phyloP scores from a whole-genome alignment of 169 alveolate species.

The Cytauxzoon felis region DNA sequence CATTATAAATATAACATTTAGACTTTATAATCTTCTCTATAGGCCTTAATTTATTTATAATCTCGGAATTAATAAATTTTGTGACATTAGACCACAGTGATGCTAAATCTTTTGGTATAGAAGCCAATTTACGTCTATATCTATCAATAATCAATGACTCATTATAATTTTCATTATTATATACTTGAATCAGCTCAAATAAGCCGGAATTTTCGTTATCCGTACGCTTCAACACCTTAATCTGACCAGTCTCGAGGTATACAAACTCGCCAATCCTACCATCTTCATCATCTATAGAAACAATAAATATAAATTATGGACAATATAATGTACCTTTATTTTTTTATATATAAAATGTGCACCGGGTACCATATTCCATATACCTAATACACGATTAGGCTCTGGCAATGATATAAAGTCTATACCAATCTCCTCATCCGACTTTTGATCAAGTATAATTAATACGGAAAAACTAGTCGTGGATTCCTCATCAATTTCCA shows the following conservation, averaged over 20 bases:
- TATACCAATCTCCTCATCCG: constrained; percentile 45
- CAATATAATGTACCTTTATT: constrained; percentile 4
- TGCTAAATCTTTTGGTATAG: constrained; percentile 17
- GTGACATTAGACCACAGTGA: constrained; percentile 41
- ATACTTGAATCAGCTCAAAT: constrained; percentile 13
- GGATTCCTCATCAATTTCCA: not conserved
- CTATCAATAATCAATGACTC: constrained; percentile 28
- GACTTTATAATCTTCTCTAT: not conserved
- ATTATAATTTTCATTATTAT: constrained; percentile 25
- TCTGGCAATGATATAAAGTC: constrained; percentile 54
- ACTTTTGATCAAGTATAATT: constrained; percentile 46
- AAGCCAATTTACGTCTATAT: constrained; percentile 23
- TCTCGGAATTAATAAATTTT: constrained; percentile 21
- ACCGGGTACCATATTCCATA: constrained; percentile 45
- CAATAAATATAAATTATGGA: not conserved
- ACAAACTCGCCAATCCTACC: constrained; percentile 42
- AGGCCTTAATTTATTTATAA: constrained; percentile 39
- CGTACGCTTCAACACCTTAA: constrained; percentile 32
- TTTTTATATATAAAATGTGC: constrained; percentile 50
- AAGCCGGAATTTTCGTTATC: constrained; percentile 25
- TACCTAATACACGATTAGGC: constrained; percentile 28
- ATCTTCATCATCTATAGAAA: constrained; percentile 18
- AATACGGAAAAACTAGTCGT: constrained; percentile 20
- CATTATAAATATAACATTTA: not conserved
- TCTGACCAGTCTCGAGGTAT: not conserved